Evolutionary conservation across 106 monocot species (phyloP), one percentile per base, ranked within the genome.

Genomic region (Narthecium ossifragum): DNA sequence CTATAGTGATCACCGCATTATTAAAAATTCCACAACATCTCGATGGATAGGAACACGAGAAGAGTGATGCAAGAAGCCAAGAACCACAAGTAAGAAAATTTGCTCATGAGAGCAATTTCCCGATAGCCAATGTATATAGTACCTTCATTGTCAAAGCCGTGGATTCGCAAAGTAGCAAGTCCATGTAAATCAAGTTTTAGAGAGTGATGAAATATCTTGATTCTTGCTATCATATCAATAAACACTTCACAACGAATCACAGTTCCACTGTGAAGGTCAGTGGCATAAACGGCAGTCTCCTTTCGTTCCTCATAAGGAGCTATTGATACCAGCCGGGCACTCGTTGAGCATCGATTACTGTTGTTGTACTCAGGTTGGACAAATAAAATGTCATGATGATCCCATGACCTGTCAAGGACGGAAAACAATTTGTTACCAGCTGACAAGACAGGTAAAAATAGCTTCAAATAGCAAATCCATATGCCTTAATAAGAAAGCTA

Each of bases 91-190:
- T n/a, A n/a, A n/a, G n/a, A n/a, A n/a, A n/a, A n/a, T n/a, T n/a
- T n/a, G n/a, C n/a, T n/a, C n/a, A n/a, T n/a, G n/a, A n/a, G n/a
- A n/a, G n/a, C n/a, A n/a, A n/a, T n/a, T n/a, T n/a, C n/a, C n/a
- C n/a, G n/a, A n/a, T n/a, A n/a, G n/a, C n/a, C 43, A 43, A 17
- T 43, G 43, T 43, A 13, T 13, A 26, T 0, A 4, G 43, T 81
- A 96, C 96, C 96, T 84, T 96, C 90, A 21, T 79, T 65, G 67
- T 96, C 96, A 76, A 96, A 96, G 24, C 83, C 86, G 18, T 77
- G 86, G 47, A 96, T 63, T 9, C 53, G 90, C 34, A 96, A 68
- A 4, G 83, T 76, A n/a, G 86, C 70, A 46, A 90, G 75, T 33
- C 90, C 90, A 52, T 87, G 90, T 23, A 96, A 59, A 53, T 96